phyloP scores from a whole-genome alignment of 23 red algal species.

The Gracilaria gracilis region DNA sequence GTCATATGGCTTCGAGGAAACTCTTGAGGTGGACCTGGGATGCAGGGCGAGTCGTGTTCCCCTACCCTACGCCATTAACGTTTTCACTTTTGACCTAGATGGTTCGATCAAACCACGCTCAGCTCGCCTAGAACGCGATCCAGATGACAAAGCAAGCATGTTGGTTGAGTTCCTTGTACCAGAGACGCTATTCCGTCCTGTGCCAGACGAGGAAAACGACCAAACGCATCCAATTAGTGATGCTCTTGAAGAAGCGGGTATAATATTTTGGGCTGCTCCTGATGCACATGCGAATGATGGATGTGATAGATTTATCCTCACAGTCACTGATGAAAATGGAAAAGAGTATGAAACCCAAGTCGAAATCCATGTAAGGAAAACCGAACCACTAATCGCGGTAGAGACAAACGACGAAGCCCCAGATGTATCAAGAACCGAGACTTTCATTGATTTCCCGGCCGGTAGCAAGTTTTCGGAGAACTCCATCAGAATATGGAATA shows the following conservation, averaged over 20 bases:
- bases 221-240: not conserved
- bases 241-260: conserved; percentile 33
- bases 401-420: conserved; percentile 5
- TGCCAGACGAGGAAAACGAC: conserved; percentile 5
- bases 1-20: conserved; percentile 38
- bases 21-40: conserved; percentile 46
- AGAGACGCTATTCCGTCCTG: not conserved
- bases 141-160: conserved; percentile 16
- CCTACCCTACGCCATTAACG: conserved; percentile 57
- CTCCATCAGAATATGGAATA: conserved; percentile 59
- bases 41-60: conserved; percentile 58
- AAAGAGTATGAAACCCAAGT: conserved; percentile 39
- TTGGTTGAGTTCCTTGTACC: conserved; percentile 27
- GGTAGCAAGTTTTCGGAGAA: not conserved
- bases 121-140: conserved; percentile 53
- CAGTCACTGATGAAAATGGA: conserved; percentile 37
- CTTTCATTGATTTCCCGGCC: conserved; percentile 32
- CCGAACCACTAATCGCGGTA: conserved; percentile 47
- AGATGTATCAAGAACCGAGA: conserved; percentile 44
- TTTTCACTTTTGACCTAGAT: conserved; percentile 26
- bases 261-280: conserved; percentile 65
- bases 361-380: conserved; percentile 14
- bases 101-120: conserved; percentile 31
- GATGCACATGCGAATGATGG: conserved; percentile 19
- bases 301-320: conserved; percentile 48